A percentile compares a stretch with the other conserved stretches of the same genome.
These are phyloP conservation scores for Cystobasidium sp. DNA, from an alignment of 1,284 basidiomycete genomes.

Conservation along the genomic window DNA sequence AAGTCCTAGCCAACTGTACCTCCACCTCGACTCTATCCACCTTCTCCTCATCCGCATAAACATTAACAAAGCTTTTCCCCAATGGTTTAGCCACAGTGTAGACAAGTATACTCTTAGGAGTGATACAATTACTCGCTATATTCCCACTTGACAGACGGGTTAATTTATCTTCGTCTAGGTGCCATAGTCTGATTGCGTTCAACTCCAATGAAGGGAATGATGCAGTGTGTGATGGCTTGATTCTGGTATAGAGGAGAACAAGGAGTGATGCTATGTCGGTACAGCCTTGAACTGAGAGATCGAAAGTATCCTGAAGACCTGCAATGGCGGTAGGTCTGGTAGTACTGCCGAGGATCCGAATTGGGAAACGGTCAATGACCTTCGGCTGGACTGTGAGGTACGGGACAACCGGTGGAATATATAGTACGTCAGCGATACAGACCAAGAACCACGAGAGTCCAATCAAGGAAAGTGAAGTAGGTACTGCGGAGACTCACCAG, in stretches of 20 bases:
- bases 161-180: conserved; percentile 20
- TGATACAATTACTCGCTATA: conserved; percentile 19
- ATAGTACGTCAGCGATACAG: neutral
- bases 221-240: neutral
- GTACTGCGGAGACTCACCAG: neutral
- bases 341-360: conserved; percentile 25
- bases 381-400: conserved; percentile 1
- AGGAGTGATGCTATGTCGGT: conserved; percentile 14
- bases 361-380: conserved; percentile 17
- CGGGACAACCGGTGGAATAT: neutral
- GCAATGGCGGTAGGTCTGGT: neutral
- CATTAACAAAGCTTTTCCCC: conserved; percentile 7
- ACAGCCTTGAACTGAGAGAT: conserved; percentile 16
- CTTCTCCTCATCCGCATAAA: conserved; percentile 13
- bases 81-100: conserved; percentile 12
- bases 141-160: conserved; percentile 3
- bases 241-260: conserved; percentile 10
- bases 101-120: conserved; percentile 10
- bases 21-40: neutral
- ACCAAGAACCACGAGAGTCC: too few species aligned
- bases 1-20: neutral
- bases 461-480: neutral
- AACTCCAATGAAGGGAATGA: neutral
- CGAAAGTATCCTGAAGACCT: conserved; percentile 3
- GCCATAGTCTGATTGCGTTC: conserved; percentile 20